Evolutionary conservation across 148 eudicot genomes (phyloP).

Genomic region (Beta vulgaris): DNA sequence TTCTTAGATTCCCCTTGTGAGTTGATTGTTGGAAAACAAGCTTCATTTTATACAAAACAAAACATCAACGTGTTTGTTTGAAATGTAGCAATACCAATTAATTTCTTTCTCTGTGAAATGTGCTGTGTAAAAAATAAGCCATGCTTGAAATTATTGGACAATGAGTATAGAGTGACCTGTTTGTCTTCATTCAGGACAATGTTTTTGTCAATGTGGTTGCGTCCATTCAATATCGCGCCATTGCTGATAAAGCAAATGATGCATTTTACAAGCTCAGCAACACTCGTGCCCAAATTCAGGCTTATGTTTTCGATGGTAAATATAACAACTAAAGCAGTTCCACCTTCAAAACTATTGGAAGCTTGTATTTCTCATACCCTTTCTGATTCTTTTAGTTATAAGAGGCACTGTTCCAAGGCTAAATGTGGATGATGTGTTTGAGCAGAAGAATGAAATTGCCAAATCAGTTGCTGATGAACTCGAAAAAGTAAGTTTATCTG

Average conservation of each 20-base stretch:
- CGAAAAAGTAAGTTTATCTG: conserved; percentile 25
- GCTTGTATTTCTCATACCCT: too few species aligned
- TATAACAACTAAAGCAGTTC: not conserved
- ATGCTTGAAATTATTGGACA: not conserved
- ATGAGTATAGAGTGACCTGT: not conserved
- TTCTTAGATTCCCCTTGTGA: not conserved
- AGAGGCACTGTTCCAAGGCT: conserved; percentile 40
- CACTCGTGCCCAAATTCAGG: conserved; percentile 50
- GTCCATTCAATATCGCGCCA: conserved; percentile 44
- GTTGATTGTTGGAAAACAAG: not conserved
- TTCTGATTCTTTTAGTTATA: conserved; percentile 26
- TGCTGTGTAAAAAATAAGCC: not conserved
- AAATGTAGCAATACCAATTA: too few species aligned
- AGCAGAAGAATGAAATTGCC: conserved; percentile 39
- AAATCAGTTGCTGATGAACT: conserved; percentile 38
- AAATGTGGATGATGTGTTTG: conserved; percentile 38
- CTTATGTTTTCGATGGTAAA: conserved; percentile 57
- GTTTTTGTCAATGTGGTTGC: conserved; percentile 60
- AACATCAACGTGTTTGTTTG: too few species aligned
- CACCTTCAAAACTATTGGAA: not conserved
- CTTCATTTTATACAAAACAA: too few species aligned
- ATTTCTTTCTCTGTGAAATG: not conserved
- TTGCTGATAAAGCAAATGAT: conserved; percentile 46
- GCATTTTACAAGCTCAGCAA: conserved; percentile 59
- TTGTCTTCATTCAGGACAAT: conserved; percentile 41